A percentile compares a stretch with the other conserved stretches of the same genome.
Conservation (phyloP, 352 stramenopile genomes). For the Thraustochytrium sp. region DNA sequence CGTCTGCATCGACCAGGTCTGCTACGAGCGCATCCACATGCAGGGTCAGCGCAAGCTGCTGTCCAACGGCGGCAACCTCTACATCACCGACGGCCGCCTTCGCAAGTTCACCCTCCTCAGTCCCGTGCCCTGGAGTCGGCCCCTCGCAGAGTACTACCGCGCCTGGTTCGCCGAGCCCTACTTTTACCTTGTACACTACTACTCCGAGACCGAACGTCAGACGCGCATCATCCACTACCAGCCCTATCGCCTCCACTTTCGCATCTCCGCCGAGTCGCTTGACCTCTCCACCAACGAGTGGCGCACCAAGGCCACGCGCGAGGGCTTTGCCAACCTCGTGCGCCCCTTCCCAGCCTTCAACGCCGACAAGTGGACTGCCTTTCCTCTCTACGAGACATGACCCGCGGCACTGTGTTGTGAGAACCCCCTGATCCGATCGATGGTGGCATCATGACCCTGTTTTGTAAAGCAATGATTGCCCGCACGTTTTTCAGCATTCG, state of each 20-base stretch:
- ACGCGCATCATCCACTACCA: conserved; percentile 1
- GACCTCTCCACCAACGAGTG: neutral
- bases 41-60: conserved; percentile 34
- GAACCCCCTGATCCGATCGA: too few relatives aligned
- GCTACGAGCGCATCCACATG: conserved; percentile 33
- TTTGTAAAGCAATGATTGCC: too few relatives aligned
- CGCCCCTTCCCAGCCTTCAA: neutral
- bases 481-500: too few relatives aligned
- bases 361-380: conserved; percentile 29
- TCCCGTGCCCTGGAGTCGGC: conserved; percentile 28
- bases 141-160: neutral
- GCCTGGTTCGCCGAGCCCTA: conserved; percentile 16
- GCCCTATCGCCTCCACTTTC: conserved; percentile 18
- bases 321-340: conserved; percentile 24
- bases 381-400: neutral
- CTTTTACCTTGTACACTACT: conserved; percentile 27
- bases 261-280: neutral
- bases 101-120: conserved; percentile 14
- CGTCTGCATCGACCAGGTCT: neutral
- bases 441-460: too few relatives aligned
- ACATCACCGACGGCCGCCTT: conserved; percentile 26
- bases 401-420: too few relatives aligned
- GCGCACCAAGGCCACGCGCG: neutral
- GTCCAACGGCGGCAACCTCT: conserved; percentile 30
- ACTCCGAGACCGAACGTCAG: conserved; percentile 25